Base-by-base conservation (phyloP, 2,329 filamentous ascomycete species). In the Botrytis medusae region DNA sequence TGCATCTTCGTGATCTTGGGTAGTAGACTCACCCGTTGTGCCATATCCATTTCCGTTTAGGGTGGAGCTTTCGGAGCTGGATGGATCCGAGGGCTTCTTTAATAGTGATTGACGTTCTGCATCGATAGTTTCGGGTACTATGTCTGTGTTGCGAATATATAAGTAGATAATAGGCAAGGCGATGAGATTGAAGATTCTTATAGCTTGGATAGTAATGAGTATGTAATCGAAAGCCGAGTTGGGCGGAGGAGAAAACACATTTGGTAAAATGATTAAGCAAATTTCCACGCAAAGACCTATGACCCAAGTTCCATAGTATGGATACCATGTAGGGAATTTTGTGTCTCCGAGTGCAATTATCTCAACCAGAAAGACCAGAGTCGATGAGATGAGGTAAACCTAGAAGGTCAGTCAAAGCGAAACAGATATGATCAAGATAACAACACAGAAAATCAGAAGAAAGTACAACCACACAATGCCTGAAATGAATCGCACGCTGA, bases 301-400 rank as follows among this genome's bases (percentile, higher is more conserved):
- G 44, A 87, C 76, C 85, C 90, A 92, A 20, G 88, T 87, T 29
- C 89, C 90, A 75, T 87, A 87, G 75, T 89, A 90, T 0, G 90
- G 89, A 76, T 90, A 89, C 85, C 89, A 91, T 16, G 89, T 84
- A 3, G 86, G 84, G 69, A 85, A 83, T 44, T 83, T 79, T 29
- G 84, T 83, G 70, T 88, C 86, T 3, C 84, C 82, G 22, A 92
- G 83, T 32, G 85, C 85, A 59, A 87, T 84, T 74, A 89, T 83
- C 76, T 91, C 85, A 22, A 90, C 85, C 5, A 88, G 86, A 80
- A 91, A 93, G n/a, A 89, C 84, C 42, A 93, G 81, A 63, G 90
- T 84, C 72, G 89, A 91, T 1, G 90, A 87, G 40, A 92, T 82
- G 54, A 87, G 83, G 71, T 89, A 88, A 71, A 93, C 79, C 84